These are phyloP conservation scores for Pneumocystis murina DNA, from an alignment of 1,139 yeast genomes.

Conservation along the genomic window DNA sequence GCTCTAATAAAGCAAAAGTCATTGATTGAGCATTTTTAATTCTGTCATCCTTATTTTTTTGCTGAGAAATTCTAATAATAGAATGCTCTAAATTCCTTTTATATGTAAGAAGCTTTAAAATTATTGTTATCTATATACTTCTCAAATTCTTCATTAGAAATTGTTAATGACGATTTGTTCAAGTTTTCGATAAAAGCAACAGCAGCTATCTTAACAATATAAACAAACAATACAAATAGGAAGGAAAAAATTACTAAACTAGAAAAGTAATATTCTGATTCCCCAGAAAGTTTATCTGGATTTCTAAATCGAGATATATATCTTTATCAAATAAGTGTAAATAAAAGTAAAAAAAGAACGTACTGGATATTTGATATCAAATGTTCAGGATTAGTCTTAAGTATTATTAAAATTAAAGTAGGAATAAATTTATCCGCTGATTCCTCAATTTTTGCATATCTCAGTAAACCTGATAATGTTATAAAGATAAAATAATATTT, in stretches of 20 bases:
- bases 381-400: constrained; percentile 48
- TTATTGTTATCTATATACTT: constrained; percentile 10
- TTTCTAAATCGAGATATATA: constrained; percentile 42
- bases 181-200: constrained; percentile 56
- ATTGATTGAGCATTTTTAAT: not conserved
- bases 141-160: constrained; percentile 46
- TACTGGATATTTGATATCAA: constrained; percentile 67
- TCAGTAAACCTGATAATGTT: constrained; percentile 30
- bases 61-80: not conserved
- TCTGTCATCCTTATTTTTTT: not conserved
- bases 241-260: constrained; percentile 30
- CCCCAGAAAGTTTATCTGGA: constrained; percentile 66
- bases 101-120: not conserved
- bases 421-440: constrained; percentile 94
- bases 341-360: constrained; percentile 7
- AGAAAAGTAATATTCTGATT: constrained; percentile 73
- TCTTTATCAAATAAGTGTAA: constrained; percentile 34
- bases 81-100: not conserved
- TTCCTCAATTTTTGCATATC: constrained; percentile 51
- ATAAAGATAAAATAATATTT: not conserved
- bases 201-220: constrained; percentile 43
- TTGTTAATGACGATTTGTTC: constrained; percentile 43
- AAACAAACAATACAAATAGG: not conserved
- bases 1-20: not conserved
- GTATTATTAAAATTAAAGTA: constrained; percentile 58